Evolutionary conservation across 805 yeast genomes (phyloP).

Genomic region (Saturnispora serradocipensis): DNA sequence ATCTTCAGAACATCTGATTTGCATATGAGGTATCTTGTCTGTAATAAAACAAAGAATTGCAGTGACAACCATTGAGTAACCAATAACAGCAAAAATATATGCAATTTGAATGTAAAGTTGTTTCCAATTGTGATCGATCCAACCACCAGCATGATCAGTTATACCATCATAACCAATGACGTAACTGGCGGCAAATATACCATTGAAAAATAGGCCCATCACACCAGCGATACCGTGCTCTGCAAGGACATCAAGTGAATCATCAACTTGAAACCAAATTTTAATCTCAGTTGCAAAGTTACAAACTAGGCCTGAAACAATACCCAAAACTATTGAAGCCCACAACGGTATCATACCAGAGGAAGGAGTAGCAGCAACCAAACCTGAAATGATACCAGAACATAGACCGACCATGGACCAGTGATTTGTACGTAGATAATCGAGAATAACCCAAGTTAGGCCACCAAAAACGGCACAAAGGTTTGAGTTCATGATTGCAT

Average conservation of each 20-base stretch:
- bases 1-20: constrained; percentile 70
- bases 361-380: constrained; percentile 95
- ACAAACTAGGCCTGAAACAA: constrained; percentile 73
- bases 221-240: constrained; percentile 98
- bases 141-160: constrained; percentile 82
- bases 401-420: constrained; percentile 95
- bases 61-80: constrained; percentile 70
- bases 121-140: constrained; percentile 84
- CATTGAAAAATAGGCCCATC: constrained; percentile 83
- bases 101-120: constrained; percentile 89
- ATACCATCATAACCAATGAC: constrained; percentile 87
- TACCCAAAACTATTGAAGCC: constrained; percentile 82
- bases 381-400: constrained; percentile 91
- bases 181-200: constrained; percentile 75
- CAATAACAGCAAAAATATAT: constrained; percentile 64
- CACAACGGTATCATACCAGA: constrained; percentile 87
- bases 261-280: constrained; percentile 75
- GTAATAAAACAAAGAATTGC: constrained; percentile 65
- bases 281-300: constrained; percentile 85
- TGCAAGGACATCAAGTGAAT: constrained; percentile 90
- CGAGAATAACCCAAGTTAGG: constrained; percentile 83
- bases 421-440: constrained; percentile 77
- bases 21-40: constrained; percentile 71
- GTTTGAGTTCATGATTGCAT: constrained; percentile 88
- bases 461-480: constrained; percentile 87